These are phyloP conservation scores for Westerdykella sp. DNA, from an alignment of 2,329 filamentous ascomycete species.

Conservation along the genomic window DNA sequence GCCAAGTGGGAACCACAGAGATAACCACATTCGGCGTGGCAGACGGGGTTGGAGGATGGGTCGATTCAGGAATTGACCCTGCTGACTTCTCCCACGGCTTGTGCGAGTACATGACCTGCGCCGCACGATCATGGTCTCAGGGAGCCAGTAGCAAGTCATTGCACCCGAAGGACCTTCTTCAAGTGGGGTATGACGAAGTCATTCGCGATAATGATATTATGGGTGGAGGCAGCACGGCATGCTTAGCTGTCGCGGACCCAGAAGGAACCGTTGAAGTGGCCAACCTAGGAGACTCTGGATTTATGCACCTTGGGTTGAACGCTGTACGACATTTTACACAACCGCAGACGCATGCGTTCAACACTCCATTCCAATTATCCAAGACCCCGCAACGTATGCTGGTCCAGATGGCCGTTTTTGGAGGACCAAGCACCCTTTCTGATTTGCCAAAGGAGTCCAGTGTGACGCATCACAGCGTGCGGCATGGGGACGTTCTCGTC, in stretches of 20 bases:
- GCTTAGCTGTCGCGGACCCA: conserved; percentile 69
- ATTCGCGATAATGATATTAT: conserved; percentile 65
- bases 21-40: conserved; percentile 81
- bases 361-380: conserved; percentile 91
- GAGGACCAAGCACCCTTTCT: conserved; percentile 60
- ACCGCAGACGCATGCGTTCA: conserved; percentile 93
- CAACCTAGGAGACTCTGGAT: conserved; percentile 93
- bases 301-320: conserved; percentile 77
- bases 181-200: conserved; percentile 77
- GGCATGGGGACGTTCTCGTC: conserved; percentile 88
- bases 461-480: conserved; percentile 66
- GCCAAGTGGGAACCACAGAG: conserved; percentile 64
- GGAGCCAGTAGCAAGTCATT: conserved; percentile 38
- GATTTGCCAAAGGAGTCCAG: conserved; percentile 82
- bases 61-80: conserved; percentile 84
- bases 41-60: conserved; percentile 94
- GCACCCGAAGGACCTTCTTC: conserved; percentile 65
- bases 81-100: conserved; percentile 92
- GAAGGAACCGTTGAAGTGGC: conserved; percentile 78
- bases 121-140: conserved; percentile 55
- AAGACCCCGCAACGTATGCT: conserved; percentile 76
- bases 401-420: conserved; percentile 74
- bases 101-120: conserved; percentile 85
- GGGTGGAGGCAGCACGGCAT: conserved; percentile 88
- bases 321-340: conserved; percentile 77